These are phyloP conservation scores for Hyaloscypha finlandica DNA, from an alignment of 495 filamentous ascomycete genomes.

Conservation along the genomic window DNA sequence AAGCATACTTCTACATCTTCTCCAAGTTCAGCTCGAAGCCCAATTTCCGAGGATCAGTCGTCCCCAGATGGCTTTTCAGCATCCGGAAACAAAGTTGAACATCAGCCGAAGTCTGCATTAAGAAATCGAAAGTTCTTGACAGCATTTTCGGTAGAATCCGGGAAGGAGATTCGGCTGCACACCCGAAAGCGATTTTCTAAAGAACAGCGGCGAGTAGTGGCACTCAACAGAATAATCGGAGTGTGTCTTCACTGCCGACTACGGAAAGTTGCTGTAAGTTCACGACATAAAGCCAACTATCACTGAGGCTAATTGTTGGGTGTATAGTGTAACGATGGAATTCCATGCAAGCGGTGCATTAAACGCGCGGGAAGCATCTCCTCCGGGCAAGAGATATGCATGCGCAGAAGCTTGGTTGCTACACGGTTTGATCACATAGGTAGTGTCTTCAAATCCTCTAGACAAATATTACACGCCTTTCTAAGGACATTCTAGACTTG, in stretches of 20 bases:
- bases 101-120: too few relatives aligned
- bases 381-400: slow-evolving; percentile 2
- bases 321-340: not conserved
- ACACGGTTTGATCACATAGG: slow-evolving; percentile 8
- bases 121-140: too few relatives aligned
- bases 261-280: not conserved
- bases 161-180: too few relatives aligned
- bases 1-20: too few relatives aligned
- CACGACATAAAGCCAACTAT: not conserved
- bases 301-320: not conserved
- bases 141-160: too few relatives aligned
- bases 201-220: not conserved
- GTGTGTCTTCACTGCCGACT: not conserved
- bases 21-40: too few relatives aligned
- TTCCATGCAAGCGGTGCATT: slow-evolving; percentile 3
- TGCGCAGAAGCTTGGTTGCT: not conserved
- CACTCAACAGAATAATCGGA: not conserved
- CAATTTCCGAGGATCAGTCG: too few relatives aligned
- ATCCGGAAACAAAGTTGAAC: too few relatives aligned
- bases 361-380: not conserved
- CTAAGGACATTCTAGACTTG: not conserved
- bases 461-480: not conserved
- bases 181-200: too few relatives aligned
- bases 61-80: too few relatives aligned
- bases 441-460: not conserved